These are phyloP conservation scores for Endocladia muricata DNA, from an alignment of 31 red algal genomes.

Conservation along the genomic window DNA sequence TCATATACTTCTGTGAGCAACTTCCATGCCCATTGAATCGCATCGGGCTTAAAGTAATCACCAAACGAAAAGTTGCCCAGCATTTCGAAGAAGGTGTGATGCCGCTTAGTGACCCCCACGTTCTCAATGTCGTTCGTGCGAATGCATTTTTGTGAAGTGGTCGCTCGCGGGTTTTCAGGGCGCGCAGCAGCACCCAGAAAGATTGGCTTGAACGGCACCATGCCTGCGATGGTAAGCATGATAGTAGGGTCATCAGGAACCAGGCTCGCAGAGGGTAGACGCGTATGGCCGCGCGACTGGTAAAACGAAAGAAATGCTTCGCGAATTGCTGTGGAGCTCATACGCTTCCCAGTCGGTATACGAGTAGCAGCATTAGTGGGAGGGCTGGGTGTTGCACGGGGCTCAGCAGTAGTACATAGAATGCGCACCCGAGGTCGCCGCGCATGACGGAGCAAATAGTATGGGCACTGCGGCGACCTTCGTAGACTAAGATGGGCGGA, in stretches of 20 bases:
- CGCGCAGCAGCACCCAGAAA: constrained; percentile 71
- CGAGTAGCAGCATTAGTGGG: background rate
- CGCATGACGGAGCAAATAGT: background rate
- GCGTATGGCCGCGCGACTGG: constrained; percentile 36
- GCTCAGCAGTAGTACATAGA: constrained; percentile 5
- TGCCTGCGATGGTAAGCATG: constrained; percentile 95
- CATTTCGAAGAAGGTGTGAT: constrained; percentile 99
- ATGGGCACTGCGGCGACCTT: background rate
- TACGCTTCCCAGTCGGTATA: constrained; percentile 38
- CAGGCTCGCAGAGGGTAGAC: constrained; percentile 61
- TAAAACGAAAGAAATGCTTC: constrained; percentile 83
- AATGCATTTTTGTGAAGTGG: constrained; percentile 90
- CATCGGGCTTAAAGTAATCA: constrained; percentile 97
- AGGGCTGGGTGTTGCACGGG: background rate
- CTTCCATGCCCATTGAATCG: constrained; percentile 89
- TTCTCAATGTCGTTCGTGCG: constrained; percentile 97
- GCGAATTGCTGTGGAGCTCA: constrained; percentile 81
- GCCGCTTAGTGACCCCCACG: constrained; percentile 82
- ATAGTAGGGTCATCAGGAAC: constrained; percentile 93
- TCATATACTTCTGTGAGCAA: constrained; percentile 84
- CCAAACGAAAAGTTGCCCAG: constrained; percentile 98
- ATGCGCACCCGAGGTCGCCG: background rate
- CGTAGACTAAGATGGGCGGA: too few relatives aligned
- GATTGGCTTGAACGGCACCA: constrained; percentile 93
- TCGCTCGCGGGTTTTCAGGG: constrained; percentile 45